These are phyloP conservation scores for Udeniomyces megalosporus DNA, from an alignment of 768 basidiomycete species.

Conservation along the genomic window DNA sequence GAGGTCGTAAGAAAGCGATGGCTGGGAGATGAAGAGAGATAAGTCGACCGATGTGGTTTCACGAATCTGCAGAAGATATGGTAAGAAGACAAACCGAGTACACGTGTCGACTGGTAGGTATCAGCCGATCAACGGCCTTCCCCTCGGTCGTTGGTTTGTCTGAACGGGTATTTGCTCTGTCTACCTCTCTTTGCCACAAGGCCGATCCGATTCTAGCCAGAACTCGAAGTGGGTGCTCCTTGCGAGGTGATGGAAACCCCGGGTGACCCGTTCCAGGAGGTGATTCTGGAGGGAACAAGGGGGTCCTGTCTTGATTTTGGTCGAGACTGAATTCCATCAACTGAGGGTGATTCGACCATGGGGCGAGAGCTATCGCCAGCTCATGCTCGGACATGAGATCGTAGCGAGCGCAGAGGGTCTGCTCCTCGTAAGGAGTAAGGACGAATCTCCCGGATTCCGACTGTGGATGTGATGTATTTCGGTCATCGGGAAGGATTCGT, in stretches of 20 bases:
- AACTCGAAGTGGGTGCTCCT: constrained; percentile 8
- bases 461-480: no score
- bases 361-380: neutral
- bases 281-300: constrained; percentile 5
- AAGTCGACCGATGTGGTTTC: neutral
- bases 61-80: neutral
- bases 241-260: neutral
- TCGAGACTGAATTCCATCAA: neutral
- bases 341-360: neutral
- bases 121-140: neutral
- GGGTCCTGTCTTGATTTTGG: neutral
- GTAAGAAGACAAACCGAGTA: neutral
- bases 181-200: neutral
- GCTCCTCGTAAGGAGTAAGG: neutral
- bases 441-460: no score
- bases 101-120: neutral
- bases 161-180: neutral
- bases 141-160: neutral
- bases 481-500: no score
- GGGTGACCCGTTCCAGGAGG: neutral
- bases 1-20: neutral
- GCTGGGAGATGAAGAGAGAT: neutral
- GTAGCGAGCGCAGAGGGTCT: neutral
- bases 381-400: constrained; percentile 6
- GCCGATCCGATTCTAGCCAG: constrained; percentile 4